A percentile compares a stretch with the other conserved stretches of the same genome.
phyloP scores from a whole-genome alignment of 768 basidiomycete genomes.

The Chalciporus sphaerocephalus region DNA sequence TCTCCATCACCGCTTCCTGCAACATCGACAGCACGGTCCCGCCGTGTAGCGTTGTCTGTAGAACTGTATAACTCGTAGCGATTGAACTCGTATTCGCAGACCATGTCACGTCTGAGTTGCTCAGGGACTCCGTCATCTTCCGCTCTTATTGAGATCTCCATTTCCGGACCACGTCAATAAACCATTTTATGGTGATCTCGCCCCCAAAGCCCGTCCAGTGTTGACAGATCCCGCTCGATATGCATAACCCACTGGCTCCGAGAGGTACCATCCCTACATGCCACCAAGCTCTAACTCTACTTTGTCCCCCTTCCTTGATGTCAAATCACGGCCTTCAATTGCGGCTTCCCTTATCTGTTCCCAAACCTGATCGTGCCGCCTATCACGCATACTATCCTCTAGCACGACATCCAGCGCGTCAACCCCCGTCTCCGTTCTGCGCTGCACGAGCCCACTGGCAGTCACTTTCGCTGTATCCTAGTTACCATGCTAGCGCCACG shows the following conservation, averaged over 20 bases:
- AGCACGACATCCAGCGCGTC: background rate
- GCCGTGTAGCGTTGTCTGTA: too few species aligned
- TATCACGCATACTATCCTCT: conserved; percentile 6
- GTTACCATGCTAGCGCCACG: conserved; percentile 7
- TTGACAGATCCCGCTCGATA: background rate
- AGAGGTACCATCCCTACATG: background rate
- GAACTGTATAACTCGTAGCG: too few species aligned
- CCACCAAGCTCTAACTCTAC: background rate
- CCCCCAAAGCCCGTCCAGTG: conserved; percentile 5
- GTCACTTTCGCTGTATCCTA: conserved; percentile 7
- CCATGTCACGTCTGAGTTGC: conserved; percentile 16
- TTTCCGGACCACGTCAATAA: conserved; percentile 24
- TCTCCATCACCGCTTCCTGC: conserved; percentile 5
- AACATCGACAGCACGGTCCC: background rate
- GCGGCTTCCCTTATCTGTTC: conserved; percentile 8
- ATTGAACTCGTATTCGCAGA: background rate
- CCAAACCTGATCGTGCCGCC: conserved; percentile 13
- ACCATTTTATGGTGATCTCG: conserved; percentile 20
- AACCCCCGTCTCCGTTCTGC: background rate
- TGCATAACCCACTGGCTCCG: background rate
- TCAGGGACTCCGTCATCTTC: conserved; percentile 22
- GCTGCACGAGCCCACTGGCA: background rate
- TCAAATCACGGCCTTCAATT: conserved; percentile 5
- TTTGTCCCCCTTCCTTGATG: conserved; percentile 2
- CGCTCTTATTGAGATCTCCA: conserved; percentile 25